Evolutionary conservation across 148 eudicot genomes (phyloP), one percentile per base, ranked within the genome.

Genomic region (Rhododendron williamsianum): DNA sequence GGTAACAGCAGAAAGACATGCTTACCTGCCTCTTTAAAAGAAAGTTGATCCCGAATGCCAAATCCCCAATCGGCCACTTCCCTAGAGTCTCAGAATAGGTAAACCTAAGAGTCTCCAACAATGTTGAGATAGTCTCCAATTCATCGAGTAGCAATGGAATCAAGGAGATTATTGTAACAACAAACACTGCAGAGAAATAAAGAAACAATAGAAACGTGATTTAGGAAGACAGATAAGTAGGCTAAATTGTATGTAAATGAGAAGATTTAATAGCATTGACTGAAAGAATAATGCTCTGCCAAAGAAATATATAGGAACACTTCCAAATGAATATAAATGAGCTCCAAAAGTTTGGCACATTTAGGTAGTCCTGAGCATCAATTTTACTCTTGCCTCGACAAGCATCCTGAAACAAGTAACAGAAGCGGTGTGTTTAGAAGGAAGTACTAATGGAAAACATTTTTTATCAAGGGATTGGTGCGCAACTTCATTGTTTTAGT

Each of bases 51-150:
- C 99, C 99, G 86, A 97, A 97, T 13, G 99, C 99, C 91, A 97
- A 92, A 88, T 97, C 99, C 30, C 96, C 99, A 87, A 97, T 95
- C 33, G 98, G 98, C 99, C 99, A 97, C 85, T 95, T 97, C 77
- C 99, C 99, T 85, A 97, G 85, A 73, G 99, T 97, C 87, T 97
- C 98, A 0, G 99, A 97, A 87, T 97, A 94, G 4, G 99, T 95
- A 90, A 97, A 94, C 87, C 98, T 80, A 25, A 95, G 92, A 10
- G 99, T 97, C 91, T 97, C 99, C 9, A 98, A 95, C 89, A 97
- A 89, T 0, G 99, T 97, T 4, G 99, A 94, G 83, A 97, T 97
- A 8, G 98, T 94, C 88, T 97, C 99, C 88, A 97, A 87, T 74
- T 73, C 78, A 18, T 36, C 45, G 10, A 74, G 46, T 35, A 74